phyloP scores from a whole-genome alignment of 2,329 filamentous ascomycete species.

The Aspergillus vadensis region DNA sequence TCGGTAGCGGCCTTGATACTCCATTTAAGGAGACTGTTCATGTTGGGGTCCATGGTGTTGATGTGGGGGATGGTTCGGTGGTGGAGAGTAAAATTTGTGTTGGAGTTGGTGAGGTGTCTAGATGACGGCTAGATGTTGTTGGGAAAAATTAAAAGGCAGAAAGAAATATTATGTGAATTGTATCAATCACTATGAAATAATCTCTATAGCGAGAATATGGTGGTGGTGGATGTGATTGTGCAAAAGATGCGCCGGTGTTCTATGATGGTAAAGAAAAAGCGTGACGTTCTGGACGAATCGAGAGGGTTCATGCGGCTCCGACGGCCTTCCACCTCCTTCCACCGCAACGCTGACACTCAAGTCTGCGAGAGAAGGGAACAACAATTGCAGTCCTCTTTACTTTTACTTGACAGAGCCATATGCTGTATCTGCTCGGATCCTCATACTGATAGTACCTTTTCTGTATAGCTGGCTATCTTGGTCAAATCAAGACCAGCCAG shows the following conservation, averaged over 20 bases:
- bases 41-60: slow-evolving; percentile 59
- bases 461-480: background rate
- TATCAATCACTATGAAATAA: background rate
- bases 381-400: background rate
- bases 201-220: slow-evolving; percentile 4
- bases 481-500: background rate
- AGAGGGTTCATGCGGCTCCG: slow-evolving; percentile 30
- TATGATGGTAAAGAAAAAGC: slow-evolving; percentile 10
- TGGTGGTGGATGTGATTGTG: background rate
- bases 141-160: background rate
- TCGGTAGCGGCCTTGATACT: slow-evolving; percentile 63
- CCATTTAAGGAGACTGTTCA: slow-evolving; percentile 82
- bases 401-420: background rate
- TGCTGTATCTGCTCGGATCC: background rate
- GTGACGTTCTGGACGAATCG: slow-evolving; percentile 21
- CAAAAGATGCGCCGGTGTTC: background rate
- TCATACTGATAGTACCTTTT: background rate
- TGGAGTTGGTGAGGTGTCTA: background rate
- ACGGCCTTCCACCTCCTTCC: slow-evolving; percentile 28
- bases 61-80: slow-evolving; percentile 13
- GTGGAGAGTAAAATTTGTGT: slow-evolving; percentile 9
- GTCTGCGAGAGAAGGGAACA: background rate
- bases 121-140: background rate
- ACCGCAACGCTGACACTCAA: slow-evolving; percentile 8
- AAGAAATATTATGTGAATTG: background rate